Percentiles rank a stretch among this genome's conserved stretches.
Evolutionary conservation across 1,284 basidiomycete genomes (phyloP).

Genomic region (Malassezia restricta): DNA sequence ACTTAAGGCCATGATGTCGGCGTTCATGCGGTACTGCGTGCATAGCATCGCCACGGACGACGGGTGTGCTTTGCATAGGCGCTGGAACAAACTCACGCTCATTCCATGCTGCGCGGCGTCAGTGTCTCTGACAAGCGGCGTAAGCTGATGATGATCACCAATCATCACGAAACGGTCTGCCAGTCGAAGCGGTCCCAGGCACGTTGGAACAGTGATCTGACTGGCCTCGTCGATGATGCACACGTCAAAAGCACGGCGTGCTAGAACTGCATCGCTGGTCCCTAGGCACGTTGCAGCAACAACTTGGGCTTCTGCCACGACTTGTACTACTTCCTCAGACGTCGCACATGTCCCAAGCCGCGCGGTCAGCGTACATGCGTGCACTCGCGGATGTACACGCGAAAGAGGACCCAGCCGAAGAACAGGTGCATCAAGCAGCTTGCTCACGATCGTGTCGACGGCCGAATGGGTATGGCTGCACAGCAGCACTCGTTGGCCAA

Average conservation of each 20-base stretch:
- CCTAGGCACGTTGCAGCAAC: conserved; percentile 90
- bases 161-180: conserved; percentile 85
- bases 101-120: conserved; percentile 63
- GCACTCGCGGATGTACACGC: conserved; percentile 61
- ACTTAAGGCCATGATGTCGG: conserved; percentile 84
- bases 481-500: conserved; percentile 75
- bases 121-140: conserved; percentile 65
- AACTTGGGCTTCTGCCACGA: conserved; percentile 72
- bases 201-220: conserved; percentile 90
- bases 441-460: conserved; percentile 83
- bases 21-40: conserved; percentile 91
- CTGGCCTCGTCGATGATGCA: conserved; percentile 98
- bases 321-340: conserved; percentile 64
- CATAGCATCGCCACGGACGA: conserved; percentile 67
- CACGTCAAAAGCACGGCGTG: conserved; percentile 70
- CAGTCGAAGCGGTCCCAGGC: conserved; percentile 78
- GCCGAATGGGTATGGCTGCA: conserved; percentile 94
- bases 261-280: conserved; percentile 78
- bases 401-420: conserved; percentile 78
- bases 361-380: conserved; percentile 57
- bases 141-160: conserved; percentile 91
- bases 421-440: conserved; percentile 51
- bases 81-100: conserved; percentile 77
- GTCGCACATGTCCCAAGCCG: conserved; percentile 48
- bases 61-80: conserved; percentile 73